Evolutionary conservation across 129 eudicot genomes (phyloP), one percentile per base, ranked within the genome.

Genomic region (Flaveria bidentis): DNA sequence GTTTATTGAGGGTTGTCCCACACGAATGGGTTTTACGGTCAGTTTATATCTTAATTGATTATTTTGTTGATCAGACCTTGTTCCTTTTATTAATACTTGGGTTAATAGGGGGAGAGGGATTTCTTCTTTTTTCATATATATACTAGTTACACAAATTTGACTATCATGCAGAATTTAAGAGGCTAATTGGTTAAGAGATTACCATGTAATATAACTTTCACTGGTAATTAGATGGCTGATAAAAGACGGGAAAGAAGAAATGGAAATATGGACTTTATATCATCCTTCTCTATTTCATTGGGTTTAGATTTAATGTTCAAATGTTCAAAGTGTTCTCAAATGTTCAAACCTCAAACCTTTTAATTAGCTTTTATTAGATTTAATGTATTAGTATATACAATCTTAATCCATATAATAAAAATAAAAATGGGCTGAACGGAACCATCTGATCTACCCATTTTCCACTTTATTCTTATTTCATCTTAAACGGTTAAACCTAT

Each of bases 1-100:
- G 98, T 92, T 92, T 76, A 69, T 92, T 10, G 86, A 90, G 76
- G 98, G 98, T 16, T 81, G 90, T 81, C 90, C 98, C 18, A 81
- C 85, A 68, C 88, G 85, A 55, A 82, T 81, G 80, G 96, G 94
- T 53, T 92, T 88, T 63, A 90, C 98, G 77, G 98, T 92, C 17
- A 87, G 92, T 85, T 75, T 62, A 12, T 57, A 53, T 44, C 18
- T 49, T 62, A 12, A 30, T 17, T 63, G 16, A 15, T 75, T 75
- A 28, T 26, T 26, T 49, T 58, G 14, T 23, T 42, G 6, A 57
- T 18, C 7, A 57, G 41, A 39, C 7, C 10, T 42, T 58, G 70
- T 45, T 74, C 61, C 46, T 30, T 58, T 26, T 39, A 2, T n/a
- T 66, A 25, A 66, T 66, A 39, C 25, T 66, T 66, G 28, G 71